These are phyloP conservation scores for Sarcocystis neurona DNA, from an alignment of 169 alveolate genomes.

Conservation along the genomic window DNA sequence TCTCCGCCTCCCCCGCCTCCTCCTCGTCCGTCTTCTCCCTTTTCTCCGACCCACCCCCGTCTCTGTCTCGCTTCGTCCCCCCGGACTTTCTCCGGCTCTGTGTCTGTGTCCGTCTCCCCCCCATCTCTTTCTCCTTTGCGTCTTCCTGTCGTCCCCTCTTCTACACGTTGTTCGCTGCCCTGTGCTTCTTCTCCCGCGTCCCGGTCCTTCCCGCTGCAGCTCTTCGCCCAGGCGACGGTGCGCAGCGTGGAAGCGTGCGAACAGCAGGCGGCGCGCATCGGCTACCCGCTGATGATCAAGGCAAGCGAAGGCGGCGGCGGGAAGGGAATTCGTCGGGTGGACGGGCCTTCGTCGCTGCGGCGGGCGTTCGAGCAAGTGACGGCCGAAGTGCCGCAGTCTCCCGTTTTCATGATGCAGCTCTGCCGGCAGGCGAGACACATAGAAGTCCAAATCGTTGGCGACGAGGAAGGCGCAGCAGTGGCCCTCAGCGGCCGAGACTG, in stretches of 20 bases:
- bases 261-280: conserved; percentile 84
- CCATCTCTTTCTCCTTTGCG: no score
- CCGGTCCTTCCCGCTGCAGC: no score
- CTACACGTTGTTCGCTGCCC: no score
- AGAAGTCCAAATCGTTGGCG: conserved; percentile 91
- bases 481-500: conserved; percentile 91
- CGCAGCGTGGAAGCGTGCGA: conserved; percentile 80
- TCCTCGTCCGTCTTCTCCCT: no score
- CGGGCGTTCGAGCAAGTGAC: conserved; percentile 70
- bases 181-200: no score
- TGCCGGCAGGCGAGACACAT: conserved; percentile 76
- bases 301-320: conserved; percentile 98
- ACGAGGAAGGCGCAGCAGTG: conserved; percentile 84
- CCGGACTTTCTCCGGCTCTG: no score
- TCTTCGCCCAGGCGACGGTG: conserved; percentile 70
- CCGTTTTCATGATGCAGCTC: conserved; percentile 78
- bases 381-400: conserved; percentile 77
- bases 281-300: conserved; percentile 94
- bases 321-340: conserved; percentile 89
- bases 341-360: conserved; percentile 71
- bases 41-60: no score
- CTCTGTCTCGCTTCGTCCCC: no score
- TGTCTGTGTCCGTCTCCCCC: no score
- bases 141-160: no score
- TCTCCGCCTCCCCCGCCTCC: no score